Conservation (phyloP, 805 yeast genomes). For the Sugiyamaella chiloensis region DNA sequence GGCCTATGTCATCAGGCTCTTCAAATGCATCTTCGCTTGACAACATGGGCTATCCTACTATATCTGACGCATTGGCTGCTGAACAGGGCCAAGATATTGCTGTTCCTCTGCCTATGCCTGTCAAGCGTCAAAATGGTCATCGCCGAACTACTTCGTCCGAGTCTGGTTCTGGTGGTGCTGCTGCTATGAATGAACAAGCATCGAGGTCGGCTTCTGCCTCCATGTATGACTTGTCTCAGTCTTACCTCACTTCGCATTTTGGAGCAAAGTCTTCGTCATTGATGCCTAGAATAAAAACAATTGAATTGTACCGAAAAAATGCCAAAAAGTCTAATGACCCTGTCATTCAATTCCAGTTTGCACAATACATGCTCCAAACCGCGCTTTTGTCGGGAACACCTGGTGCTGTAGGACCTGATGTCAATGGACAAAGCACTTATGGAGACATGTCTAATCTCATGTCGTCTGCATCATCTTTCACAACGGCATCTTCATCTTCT, state of each 20-base stretch:
- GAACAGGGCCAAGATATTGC: neutral
- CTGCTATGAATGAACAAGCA: conserved; percentile 1
- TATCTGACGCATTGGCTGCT: conserved; percentile 2
- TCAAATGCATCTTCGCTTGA: neutral
- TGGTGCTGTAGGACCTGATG: neutral
- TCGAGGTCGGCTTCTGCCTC: conserved; percentile 22
- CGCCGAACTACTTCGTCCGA: conserved; percentile 5
- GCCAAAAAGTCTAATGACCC: conserved; percentile 86
- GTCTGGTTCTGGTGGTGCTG: no score
- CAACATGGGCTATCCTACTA: neutral
- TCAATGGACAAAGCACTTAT: neutral
- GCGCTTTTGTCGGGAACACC: conserved; percentile 47
- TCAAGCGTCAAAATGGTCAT: neutral
- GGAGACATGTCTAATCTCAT: conserved; percentile 1
- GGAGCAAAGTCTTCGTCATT: conserved; percentile 34
- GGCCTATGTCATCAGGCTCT: neutral
- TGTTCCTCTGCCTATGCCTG: neutral
- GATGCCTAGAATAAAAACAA: conserved; percentile 74
- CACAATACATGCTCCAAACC: conserved; percentile 84
- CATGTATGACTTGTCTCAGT: conserved; percentile 28
- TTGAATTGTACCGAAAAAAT: conserved; percentile 81
- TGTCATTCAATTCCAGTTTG: conserved; percentile 80
- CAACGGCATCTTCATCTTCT: conserved; percentile 7
- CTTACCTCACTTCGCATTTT: conserved; percentile 26
- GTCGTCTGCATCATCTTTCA: conserved; percentile 12